phyloP scores from a whole-genome alignment of 1,284 basidiomycete genomes.

The Lignosus rhinocerotis region DNA sequence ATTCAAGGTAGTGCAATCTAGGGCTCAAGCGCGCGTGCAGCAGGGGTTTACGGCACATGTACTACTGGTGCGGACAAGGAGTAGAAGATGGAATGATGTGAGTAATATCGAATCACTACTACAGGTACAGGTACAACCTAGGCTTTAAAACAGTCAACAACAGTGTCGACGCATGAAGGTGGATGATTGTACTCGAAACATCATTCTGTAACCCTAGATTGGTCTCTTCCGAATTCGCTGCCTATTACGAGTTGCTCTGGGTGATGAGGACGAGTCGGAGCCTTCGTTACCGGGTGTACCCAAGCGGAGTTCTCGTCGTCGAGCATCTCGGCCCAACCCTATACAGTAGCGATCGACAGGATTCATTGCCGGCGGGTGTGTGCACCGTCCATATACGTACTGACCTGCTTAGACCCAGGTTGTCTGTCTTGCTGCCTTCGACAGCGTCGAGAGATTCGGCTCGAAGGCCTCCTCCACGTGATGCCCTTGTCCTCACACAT shows the following conservation, averaged over 20 bases:
- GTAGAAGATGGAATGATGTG: too few relatives aligned
- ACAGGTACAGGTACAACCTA: too few relatives aligned
- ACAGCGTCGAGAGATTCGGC: not conserved
- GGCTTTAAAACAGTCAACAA: too few relatives aligned
- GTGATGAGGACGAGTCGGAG: not conserved
- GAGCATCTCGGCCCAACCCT: slow-evolving; percentile 18
- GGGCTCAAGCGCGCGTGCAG: too few relatives aligned
- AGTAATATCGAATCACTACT: too few relatives aligned
- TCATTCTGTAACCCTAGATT: not conserved
- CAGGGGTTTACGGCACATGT: too few relatives aligned
- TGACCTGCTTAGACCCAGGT: not conserved
- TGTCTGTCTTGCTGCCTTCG: not conserved
- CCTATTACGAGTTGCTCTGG: not conserved
- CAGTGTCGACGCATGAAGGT: too few relatives aligned
- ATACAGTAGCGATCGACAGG: not conserved
- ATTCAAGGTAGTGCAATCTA: too few relatives aligned
- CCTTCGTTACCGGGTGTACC: not conserved
- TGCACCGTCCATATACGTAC: not conserved
- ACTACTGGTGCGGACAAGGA: too few relatives aligned
- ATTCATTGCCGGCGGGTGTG: not conserved
- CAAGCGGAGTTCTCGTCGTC: slow-evolving; percentile 22
- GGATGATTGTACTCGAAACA: too few relatives aligned
- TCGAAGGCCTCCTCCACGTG: slow-evolving; percentile 3
- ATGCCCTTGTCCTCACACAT: not conserved
- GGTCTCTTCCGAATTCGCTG: not conserved